Evolutionary conservation across 192 early-diverging fungal genomes (phyloP), one percentile per base, ranked within the genome.

Genomic region (Entomortierella chlamydospora): DNA sequence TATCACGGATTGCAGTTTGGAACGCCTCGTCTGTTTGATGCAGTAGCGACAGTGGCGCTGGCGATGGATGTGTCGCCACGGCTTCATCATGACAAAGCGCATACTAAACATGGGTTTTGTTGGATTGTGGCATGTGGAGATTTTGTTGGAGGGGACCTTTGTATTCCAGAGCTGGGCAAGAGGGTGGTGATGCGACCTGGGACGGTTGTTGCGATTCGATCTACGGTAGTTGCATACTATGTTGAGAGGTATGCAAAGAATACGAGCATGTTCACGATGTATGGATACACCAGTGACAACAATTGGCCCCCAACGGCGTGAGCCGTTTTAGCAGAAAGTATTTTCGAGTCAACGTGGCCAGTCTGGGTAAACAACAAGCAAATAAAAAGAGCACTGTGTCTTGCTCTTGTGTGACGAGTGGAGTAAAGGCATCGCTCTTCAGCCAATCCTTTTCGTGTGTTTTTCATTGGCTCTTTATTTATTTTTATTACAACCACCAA

Each of bases 91-190:
- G 76, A 79, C 58, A 79, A 59, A 52, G 57, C 68, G 7, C 76
- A 79, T 23, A 79, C 76, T 9, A 70, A 70, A 30, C 76, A 79
- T 26, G 76, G 76, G 29, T 79, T 79, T 26, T 79, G 76, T 51
- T 79, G 76, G 76, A 79, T 79, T 13, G 51, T 79, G 22, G 76
- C 76, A 2, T 79, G 76, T 63, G 76, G 76, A 4, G 76, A 79
- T 49, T 79, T 79, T 70, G 52, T 79, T 6, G 76, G 76, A 45
- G 76, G 76, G 7, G 76, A 79, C 26, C 58, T 79, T 0, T 79
- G 76, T 41, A 79, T 79, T 49, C 76, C 76, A 9, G 68, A 79
- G 43, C 42, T 79, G 30, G 76, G 76, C 29, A 79, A 79, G 43
- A 55, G 76, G 23, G 76, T 79, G 15, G 76, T 79, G 52, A 79